Base-by-base conservation (phyloP, 73 alveolate genomes). In the Breviolum minutum region DNA sequence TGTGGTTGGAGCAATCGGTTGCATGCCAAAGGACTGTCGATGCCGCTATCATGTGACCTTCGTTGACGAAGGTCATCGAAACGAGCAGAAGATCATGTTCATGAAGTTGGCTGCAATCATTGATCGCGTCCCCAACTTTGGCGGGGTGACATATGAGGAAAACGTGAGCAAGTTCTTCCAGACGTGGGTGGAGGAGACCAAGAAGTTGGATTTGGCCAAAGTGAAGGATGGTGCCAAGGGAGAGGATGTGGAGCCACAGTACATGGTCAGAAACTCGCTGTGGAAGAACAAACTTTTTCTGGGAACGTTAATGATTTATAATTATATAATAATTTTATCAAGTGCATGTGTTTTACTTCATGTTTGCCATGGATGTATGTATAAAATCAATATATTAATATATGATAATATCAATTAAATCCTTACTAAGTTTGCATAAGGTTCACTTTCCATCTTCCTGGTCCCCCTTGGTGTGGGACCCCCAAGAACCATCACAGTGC, bases 1-100 rank as follows among this genome's bases (percentile, higher is more conserved):
- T 61, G 87, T 92, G 68, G 80, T 92, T 13, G 98, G 98, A 16
- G 98, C 98, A 9, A 92, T 92, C 40, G 98, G 98, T 40, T 92
- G 98, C 98, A 92, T 92, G 98, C 98, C 98, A 24, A 92, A 92
- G 81, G 98, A 92, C 54, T 92, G 98, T 68, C 86, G 98, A 13
- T 92, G 98, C 98, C 98, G 98, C 66, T 92, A 92, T 84, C 98
- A 92, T 26, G 98, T 92, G 54, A 81, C 98, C 98, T 92, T 92
- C 26, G 98, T 92, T 40, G 98, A 92, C 20, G 98, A 92, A 66
- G 98, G 98, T 40, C 98, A 92, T 81, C 89, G 98, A 73, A 81
- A 80, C 19, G 98, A 92, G 90, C 98, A 92, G 81, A 92, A 92
- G 69, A 22, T 92, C 70, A 92, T 74, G 91, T 92, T 92, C 91